phyloP scores from a whole-genome alignment of 1,284 basidiomycete species.

The Tranzscheliella williamsii region DNA sequence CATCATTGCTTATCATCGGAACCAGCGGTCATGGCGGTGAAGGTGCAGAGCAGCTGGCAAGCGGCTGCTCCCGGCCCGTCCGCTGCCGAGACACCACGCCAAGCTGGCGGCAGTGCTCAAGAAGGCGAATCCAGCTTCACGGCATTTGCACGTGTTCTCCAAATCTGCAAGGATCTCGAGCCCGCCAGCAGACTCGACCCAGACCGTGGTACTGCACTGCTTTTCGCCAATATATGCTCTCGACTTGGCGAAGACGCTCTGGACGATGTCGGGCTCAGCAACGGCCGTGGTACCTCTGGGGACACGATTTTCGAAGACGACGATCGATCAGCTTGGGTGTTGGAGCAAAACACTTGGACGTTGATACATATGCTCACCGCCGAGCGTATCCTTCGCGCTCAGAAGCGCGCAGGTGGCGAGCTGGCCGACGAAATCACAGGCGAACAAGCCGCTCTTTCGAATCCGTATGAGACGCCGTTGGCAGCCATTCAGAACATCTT shows the following conservation, averaged over 20 bases:
- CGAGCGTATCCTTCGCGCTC: constrained; percentile 34
- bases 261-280: constrained; percentile 37
- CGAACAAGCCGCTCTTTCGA: background rate
- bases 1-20: background rate
- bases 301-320: constrained; percentile 28
- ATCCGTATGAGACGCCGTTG: constrained; percentile 54
- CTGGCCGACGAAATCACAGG: constrained; percentile 18
- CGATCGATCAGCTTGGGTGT: constrained; percentile 35
- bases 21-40: constrained; percentile 3
- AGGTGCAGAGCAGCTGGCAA: constrained; percentile 1
- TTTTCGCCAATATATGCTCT: constrained; percentile 49
- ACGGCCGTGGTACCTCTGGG: too few species aligned
- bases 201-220: constrained; percentile 40
- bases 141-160: constrained; percentile 47
- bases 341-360: constrained; percentile 52
- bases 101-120: background rate
- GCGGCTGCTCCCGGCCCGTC: constrained; percentile 8
- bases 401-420: constrained; percentile 31
- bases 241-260: constrained; percentile 24
- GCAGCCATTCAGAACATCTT: constrained; percentile 53
- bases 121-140: constrained; percentile 41
- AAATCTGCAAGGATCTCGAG: constrained; percentile 36
- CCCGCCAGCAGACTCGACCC: constrained; percentile 34
- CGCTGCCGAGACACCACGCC: too few species aligned
- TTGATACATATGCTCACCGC: constrained; percentile 43